Percentiles rank a stretch among this genome's conserved stretches.
Evolutionary conservation across 257 asterid genomes (phyloP).

Genomic region (Nicotiana tomentosiformis): DNA sequence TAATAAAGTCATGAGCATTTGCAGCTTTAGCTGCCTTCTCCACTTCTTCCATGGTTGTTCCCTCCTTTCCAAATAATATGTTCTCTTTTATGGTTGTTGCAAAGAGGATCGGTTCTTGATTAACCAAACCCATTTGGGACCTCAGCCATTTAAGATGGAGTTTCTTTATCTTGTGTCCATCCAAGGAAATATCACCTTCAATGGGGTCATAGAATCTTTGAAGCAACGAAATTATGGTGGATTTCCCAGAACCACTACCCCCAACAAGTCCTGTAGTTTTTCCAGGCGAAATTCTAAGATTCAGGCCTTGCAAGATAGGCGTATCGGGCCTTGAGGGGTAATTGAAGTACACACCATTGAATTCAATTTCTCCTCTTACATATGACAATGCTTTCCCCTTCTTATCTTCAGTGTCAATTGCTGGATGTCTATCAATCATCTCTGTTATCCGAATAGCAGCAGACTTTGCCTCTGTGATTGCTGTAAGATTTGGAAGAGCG

Average conservation of each 20-base stretch:
- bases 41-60: constrained; percentile 58
- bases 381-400: constrained; percentile 80
- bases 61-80: constrained; percentile 67
- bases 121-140: constrained; percentile 76
- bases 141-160: constrained; percentile 77
- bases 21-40: constrained; percentile 68
- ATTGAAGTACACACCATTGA: constrained; percentile 53
- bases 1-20: constrained; percentile 64
- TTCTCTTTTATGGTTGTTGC: constrained; percentile 76
- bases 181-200: constrained; percentile 64
- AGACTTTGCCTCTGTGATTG: constrained; percentile 66
- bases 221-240: constrained; percentile 57
- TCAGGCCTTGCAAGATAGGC: constrained; percentile 47
- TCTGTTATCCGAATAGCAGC: constrained; percentile 65
- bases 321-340: constrained; percentile 74
- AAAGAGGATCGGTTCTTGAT: constrained; percentile 79
- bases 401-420: constrained; percentile 57
- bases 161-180: constrained; percentile 62
- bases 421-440: constrained; percentile 61
- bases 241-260: constrained; percentile 78
- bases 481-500: constrained; percentile 77
- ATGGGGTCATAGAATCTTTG: constrained; percentile 71
- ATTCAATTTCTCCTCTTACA: constrained; percentile 71
- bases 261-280: constrained; percentile 67
- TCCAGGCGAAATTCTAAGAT: constrained; percentile 56